Evolutionary conservation across 805 yeast genomes (phyloP), one percentile per base, ranked within the genome.

Genomic region (Saturnispora gosingensis): DNA sequence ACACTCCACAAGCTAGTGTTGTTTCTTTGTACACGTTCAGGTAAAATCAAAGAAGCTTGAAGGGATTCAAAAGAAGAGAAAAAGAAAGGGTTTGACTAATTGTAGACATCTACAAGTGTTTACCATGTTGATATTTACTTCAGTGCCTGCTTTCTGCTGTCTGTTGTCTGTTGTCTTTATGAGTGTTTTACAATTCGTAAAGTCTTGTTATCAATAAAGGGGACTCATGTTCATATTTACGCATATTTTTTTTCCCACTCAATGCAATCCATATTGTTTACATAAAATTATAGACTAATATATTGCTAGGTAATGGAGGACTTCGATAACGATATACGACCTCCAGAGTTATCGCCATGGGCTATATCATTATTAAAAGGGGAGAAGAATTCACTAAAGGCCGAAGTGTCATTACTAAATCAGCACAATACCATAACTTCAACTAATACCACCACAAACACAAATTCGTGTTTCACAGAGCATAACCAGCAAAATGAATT

Each of bases 321-420:
- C 43, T 53, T 60, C 1, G 64, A 59, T 24, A 79, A 74, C 43
- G 80, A 74, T 50, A 64, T 68, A 45, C 67, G 74, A 25, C 81
- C 81, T 0, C 83, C 83, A 2, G 74, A 75, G 28, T 67, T 78
- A 55, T 77, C 81, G 55, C 72, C 80, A 0, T 77, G 76, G 58
- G 74, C 80, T 43, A 70, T 76, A 57, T 76, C 79, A 3, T 62
- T 78, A 32, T 63, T 77, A 36, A 73, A 72, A 42, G 74, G 71
- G 13, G 50, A 50, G 32, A 20, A 27, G 11, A 42, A 8, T 25
- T 28, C 16, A 15, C 16, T 36, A 24, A 42, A 38, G 15, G 36
- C 10, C 15, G 28, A 27, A 30, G 11, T 24, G 5, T 30, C 48
- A 10, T n/a, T 39, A 39, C 40, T 24, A 34, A 27, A 25, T 13